A percentile compares a stretch with the other conserved stretches of the same genome.
Conservation (phyloP, 2,329 filamentous ascomycete genomes). For the Phaeosphaeria sp. region DNA sequence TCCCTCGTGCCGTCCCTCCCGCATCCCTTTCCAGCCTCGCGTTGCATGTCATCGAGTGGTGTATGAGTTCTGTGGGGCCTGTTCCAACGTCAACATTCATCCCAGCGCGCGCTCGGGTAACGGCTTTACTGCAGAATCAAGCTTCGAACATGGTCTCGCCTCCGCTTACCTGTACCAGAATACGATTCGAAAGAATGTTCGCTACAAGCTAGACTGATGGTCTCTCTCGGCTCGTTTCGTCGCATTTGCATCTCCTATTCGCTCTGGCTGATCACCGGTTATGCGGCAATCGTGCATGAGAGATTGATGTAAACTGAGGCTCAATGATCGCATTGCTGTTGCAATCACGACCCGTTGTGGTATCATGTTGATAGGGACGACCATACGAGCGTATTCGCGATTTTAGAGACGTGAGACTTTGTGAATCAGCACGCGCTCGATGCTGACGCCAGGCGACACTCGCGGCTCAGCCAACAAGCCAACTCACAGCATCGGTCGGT, state of each 20-base stretch:
- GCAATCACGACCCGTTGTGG: slow-evolving; percentile 9
- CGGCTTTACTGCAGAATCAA: slow-evolving; percentile 25
- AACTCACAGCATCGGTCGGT: slow-evolving; percentile 2
- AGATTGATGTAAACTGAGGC: slow-evolving; percentile 24
- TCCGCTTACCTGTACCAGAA: slow-evolving; percentile 30
- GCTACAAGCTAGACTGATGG: slow-evolving; percentile 27
- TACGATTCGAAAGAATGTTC: slow-evolving; percentile 21
- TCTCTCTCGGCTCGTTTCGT: slow-evolving; percentile 34
- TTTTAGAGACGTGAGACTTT: slow-evolving; percentile 21
- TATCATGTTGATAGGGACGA: slow-evolving; percentile 17
- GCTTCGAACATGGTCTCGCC: slow-evolving; percentile 23
- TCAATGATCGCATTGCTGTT: slow-evolving; percentile 24
- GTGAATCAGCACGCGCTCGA: slow-evolving; percentile 12
- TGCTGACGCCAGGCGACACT: slow-evolving; percentile 5
- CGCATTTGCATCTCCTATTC: slow-evolving; percentile 25
- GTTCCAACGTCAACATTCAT: slow-evolving; percentile 26
- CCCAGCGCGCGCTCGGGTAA: slow-evolving; percentile 11
- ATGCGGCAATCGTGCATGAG: slow-evolving; percentile 28
- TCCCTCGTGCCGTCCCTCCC: slow-evolving; percentile 32
- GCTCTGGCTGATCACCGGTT: slow-evolving; percentile 21
- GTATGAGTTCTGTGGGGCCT: slow-evolving; percentile 37
- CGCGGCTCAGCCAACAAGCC: neutral
- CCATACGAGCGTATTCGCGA: slow-evolving; percentile 10
- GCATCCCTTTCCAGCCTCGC: slow-evolving; percentile 17
- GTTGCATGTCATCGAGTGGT: slow-evolving; percentile 35